Percentiles rank a stretch among this genome's conserved stretches.
Evolutionary conservation across 495 filamentous ascomycete genomes (phyloP).

Genomic region (Echria macrotheca): DNA sequence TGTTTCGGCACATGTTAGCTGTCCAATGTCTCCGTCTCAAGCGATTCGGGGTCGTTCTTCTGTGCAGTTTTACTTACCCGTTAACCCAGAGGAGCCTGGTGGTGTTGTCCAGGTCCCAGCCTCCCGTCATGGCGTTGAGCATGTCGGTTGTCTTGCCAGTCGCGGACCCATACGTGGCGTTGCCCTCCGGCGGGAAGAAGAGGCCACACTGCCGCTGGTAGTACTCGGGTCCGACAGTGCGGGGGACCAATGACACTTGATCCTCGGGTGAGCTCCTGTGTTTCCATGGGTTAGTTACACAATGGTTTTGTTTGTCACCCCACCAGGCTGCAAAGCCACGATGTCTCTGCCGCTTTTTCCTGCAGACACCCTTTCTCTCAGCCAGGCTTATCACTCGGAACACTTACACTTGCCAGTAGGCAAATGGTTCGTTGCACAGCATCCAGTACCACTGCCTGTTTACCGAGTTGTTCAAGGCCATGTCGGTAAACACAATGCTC

Average conservation of each 20-base stretch:
- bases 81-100: constrained; percentile 56
- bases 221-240: constrained; percentile 49
- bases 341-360: too few relatives aligned
- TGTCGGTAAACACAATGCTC: constrained; percentile 50
- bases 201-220: constrained; percentile 54
- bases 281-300: not conserved
- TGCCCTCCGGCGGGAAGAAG: constrained; percentile 50
- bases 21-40: too few relatives aligned
- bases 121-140: constrained; percentile 52
- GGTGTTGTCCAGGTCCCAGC: constrained; percentile 50
- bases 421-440: constrained; percentile 59
- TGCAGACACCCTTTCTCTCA: too few relatives aligned
- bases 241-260: constrained; percentile 44
- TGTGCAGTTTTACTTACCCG: constrained; percentile 33
- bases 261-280: constrained; percentile 40
- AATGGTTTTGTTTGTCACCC: too few relatives aligned
- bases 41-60: not conserved
- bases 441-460: constrained; percentile 60
- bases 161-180: constrained; percentile 45
- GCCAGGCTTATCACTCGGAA: not conserved
- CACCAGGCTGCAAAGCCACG: too few relatives aligned
- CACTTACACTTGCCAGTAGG: constrained; percentile 53
- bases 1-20: constrained; percentile 6
- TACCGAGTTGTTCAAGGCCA: constrained; percentile 40
- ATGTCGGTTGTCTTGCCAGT: constrained; percentile 43